Base-by-base conservation (phyloP, 192 early-diverging fungal genomes). In the Coemansia sp. region DNA sequence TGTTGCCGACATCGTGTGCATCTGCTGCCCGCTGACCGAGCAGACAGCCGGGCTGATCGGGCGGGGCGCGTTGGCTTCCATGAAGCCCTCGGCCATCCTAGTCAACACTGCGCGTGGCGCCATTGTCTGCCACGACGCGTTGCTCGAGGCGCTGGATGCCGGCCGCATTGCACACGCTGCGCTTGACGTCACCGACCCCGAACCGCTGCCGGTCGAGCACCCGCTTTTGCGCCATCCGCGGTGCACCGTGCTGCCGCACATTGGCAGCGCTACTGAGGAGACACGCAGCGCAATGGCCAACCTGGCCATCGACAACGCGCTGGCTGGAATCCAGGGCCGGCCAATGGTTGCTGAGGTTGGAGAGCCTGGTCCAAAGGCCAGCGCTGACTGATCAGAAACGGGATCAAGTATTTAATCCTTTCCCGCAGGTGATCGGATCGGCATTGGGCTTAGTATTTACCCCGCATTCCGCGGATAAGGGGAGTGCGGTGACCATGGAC, bases 151-250 rank as follows among this genome's bases (percentile, higher is more conserved):
- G 8, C 62, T 95, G 39, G 65, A 81, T 23, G 72, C 78, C 9
- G 70, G 75, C 0, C 38, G 53, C 29, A 65, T 92, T 39, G 87
- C 81, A 5, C 80, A 78, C 19, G 88, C 85, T 3, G 93, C 88
- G n/a, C 60, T 93, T 46, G 91, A 95, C 67, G 90, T 93, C 8
- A 92, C 88, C 0, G 85, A 83, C 17, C 93, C 93, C 0, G 93
- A 95, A 66, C 93, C 91, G 6, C 53, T 95, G 35, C 78, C 81
- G 7, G 29, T 51, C 1, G 76, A 85, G 42, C 81, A 87, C 50
- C 79, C 77, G 41, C 66, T 92, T 23, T 63, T 86, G 18, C 38
- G 60, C 35, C 78, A 86, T 29, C 63, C 78, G 11, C 81, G 81
- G n/a, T 86, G 83, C 41, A 73, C 78, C 4, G 79, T 95, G 0